Percentiles rank a stretch among this genome's conserved stretches.
Conservation (phyloP, 2,329 filamentous ascomycete genomes). For the Sordariomycetes sp. region DNA sequence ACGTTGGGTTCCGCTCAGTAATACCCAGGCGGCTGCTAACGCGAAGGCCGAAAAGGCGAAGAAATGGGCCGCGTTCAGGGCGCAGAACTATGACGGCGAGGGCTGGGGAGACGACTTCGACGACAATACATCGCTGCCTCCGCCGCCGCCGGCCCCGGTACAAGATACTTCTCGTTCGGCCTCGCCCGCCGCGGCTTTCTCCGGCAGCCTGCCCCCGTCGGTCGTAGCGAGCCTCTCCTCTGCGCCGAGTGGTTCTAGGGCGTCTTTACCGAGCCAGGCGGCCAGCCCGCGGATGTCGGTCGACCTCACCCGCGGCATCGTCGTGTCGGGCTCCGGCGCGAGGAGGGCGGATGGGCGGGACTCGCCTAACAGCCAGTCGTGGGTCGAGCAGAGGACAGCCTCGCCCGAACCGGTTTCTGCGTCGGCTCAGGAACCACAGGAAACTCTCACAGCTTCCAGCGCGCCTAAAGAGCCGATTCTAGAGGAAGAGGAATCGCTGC, state of each 20-base stretch:
- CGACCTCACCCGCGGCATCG: not conserved
- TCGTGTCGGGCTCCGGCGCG: not conserved
- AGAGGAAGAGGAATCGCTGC: not conserved
- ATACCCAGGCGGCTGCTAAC: not conserved
- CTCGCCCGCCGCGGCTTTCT: not conserved
- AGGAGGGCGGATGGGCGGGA: not conserved
- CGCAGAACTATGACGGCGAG: slow-evolving; percentile 78
- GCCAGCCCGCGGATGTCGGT: slow-evolving; percentile 6
- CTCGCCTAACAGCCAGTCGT: not conserved
- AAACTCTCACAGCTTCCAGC: not conserved
- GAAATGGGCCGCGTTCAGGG: slow-evolving; percentile 89
- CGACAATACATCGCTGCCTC: slow-evolving; percentile 17
- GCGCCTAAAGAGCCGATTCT: not conserved
- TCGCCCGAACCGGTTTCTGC: not conserved
- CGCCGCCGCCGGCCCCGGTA: not conserved
- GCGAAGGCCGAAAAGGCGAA: slow-evolving; percentile 66
- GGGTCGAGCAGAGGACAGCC: not conserved
- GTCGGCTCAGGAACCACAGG: not conserved
- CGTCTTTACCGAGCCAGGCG: not conserved
- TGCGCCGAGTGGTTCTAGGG: not conserved
- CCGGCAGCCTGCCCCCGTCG: slow-evolving; percentile 2
- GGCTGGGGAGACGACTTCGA: slow-evolving; percentile 73
- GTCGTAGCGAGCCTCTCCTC: not conserved
- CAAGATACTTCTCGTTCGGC: not conserved
- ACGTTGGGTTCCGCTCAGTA: not conserved